These are phyloP conservation scores for Saccharomyces eubayanus DNA, from an alignment of 805 yeast genomes.

Conservation along the genomic window DNA sequence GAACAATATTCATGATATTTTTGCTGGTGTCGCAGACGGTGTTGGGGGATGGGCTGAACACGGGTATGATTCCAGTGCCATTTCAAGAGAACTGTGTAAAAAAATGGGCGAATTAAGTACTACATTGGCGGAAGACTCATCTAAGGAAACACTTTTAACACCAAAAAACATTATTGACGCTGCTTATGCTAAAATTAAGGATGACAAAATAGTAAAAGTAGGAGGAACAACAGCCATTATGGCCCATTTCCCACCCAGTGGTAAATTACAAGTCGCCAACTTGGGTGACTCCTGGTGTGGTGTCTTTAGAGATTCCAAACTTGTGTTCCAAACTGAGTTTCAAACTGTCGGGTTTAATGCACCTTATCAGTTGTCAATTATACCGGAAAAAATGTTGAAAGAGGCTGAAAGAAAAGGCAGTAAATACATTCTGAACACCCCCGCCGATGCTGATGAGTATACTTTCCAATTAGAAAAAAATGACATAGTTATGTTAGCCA, in stretches of 20 bases:
- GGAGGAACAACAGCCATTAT: conserved; percentile 93
- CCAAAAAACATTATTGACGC: conserved; percentile 44
- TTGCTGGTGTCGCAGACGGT: conserved; percentile 88
- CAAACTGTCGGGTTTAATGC: conserved; percentile 88
- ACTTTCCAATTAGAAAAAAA: conserved; percentile 55
- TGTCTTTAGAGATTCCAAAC: conserved; percentile 56
- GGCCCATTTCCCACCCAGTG: conserved; percentile 54
- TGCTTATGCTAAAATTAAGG: conserved; percentile 49
- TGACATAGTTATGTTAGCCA: conserved; percentile 77
- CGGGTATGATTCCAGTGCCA: conserved; percentile 83
- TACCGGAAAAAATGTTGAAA: conserved; percentile 53
- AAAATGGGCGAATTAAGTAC: conserved; percentile 36
- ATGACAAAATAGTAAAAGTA: conserved; percentile 58
- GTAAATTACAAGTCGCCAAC: conserved; percentile 57
- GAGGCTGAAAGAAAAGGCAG: conserved; percentile 49
- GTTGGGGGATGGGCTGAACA: conserved; percentile 96
- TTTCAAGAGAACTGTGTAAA: conserved; percentile 68
- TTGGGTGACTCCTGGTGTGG: conserved; percentile 96
- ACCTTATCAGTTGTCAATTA: conserved; percentile 81
- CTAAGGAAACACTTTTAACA: conserved; percentile 4
- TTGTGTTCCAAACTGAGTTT: conserved; percentile 58
- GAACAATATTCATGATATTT: conserved; percentile 30
- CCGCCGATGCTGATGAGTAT: conserved; percentile 60
- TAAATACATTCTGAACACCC: conserved; percentile 62
- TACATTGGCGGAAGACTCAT: conserved; percentile 2